These are phyloP conservation scores for Pittosporum tobira DNA, from an alignment of 129 eudicot species.

Conservation along the genomic window DNA sequence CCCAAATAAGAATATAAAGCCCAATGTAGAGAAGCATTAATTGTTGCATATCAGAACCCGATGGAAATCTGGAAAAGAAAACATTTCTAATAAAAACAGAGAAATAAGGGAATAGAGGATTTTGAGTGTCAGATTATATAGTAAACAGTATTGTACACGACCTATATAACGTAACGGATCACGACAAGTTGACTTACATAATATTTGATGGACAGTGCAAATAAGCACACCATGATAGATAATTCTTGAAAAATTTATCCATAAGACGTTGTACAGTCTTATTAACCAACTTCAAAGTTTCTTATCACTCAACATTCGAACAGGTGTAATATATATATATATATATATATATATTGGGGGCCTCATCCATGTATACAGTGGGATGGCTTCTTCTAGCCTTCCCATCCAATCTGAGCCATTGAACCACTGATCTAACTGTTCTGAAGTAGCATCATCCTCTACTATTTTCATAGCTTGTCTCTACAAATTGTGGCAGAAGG, in stretches of 20 bases:
- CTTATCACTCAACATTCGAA: conserved; percentile 6
- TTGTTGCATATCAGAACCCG: conserved; percentile 53
- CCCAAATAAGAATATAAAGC: conserved; percentile 98
- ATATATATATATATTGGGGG: too few species aligned
- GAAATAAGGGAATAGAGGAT: neutral
- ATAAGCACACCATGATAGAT: conserved; percentile 78
- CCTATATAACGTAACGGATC: neutral
- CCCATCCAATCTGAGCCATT: too few species aligned
- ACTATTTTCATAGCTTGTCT: too few species aligned
- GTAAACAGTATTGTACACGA: neutral
- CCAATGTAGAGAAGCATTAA: conserved; percentile 86
- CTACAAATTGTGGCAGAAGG: too few species aligned
- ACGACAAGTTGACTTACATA: conserved; percentile 36
- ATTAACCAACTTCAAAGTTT: conserved; percentile 51
- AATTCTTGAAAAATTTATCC: conserved; percentile 83
- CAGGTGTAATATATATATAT: too few species aligned
- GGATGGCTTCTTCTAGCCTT: too few species aligned
- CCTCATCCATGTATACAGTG: too few species aligned
- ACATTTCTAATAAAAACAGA: neutral
- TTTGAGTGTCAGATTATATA: neutral
- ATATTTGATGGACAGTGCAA: conserved; percentile 63
- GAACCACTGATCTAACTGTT: too few species aligned
- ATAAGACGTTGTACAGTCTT: conserved; percentile 42
- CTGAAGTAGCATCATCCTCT: too few species aligned
- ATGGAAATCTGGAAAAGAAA: conserved; percentile 44